Base-by-base conservation (phyloP, 768 basidiomycete species). In the Podaxis sp. region DNA sequence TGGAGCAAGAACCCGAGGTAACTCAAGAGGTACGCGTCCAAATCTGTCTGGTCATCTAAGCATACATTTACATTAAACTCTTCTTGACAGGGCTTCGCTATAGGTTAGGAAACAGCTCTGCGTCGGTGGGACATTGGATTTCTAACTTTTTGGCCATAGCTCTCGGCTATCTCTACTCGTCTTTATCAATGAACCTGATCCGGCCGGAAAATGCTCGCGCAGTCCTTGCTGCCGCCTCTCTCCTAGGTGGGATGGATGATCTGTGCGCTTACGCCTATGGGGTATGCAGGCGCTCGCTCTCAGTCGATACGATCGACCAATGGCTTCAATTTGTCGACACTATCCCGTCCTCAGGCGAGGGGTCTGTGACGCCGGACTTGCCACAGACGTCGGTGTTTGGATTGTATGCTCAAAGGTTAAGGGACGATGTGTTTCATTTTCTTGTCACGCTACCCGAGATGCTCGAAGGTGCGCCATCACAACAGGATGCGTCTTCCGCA, bases 211-310 rank as follows among this genome's bases (percentile, higher is more conserved):
- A 95, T 74, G 89, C 92, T 59, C 86, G 92, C 69, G 87, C 86
- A 18, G 89, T 93, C 40, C 85, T 96, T 53, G 91, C 93, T 50
- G 89, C 92, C 48, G 90, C 89, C 13, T 91, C 87, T 73, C 78
- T 93, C 36, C 82, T 95, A 48, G 91, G 91, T 55, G 92, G 91
- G 47, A 90, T 95, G 89, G 86, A 93, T 48, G 91, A 95, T 37
- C 77, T 95, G 37, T 89, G 87, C 73, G 81, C 81, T 64, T 88
- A 88, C 68, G 84, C 93, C 21, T 95, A 94, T 72, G 83, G 85
- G 56, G 76, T 85, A 51, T 93, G 90, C 77, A 82, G 84, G 66
- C 84, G 82, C 61, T 90, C 89, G 42, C 87, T 96, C 74, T 81
- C 79, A 48, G 79, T 88, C 66, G 87, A 90, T 60, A 91, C 85